Evolutionary conservation across 768 basidiomycete genomes (phyloP), one percentile per base, ranked within the genome.

Genomic region (Lactarius sanguifluus): DNA sequence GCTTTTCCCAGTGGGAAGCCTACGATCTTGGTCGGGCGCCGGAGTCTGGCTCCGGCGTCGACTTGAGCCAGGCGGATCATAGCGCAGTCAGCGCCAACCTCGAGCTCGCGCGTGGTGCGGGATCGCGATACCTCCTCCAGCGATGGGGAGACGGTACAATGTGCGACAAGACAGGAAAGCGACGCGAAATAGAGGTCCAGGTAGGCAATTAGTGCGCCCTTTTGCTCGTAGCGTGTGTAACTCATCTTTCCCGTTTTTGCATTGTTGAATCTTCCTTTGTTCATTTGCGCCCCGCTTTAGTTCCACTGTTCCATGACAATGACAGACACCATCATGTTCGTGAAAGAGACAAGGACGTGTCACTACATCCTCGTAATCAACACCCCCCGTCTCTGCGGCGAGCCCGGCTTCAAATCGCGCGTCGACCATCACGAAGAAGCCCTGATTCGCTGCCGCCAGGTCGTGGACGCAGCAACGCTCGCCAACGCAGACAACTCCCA

Each of bases 231-330:
- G 23, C 30, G 50, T 32, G 50, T 32, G 40, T 66, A 12, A n/a
- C 45, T 56, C 57, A 41, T 28, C 57, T 58, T 45, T n/a, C 36
- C 36, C 23, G 2, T 23, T 52, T 52, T 52, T 25, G 32, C 54
- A 41, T 62, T 64, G 56, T 62, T 62, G 64, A 54, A 41, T 59
- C 69, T 64, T 47, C 64, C 25, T 16, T 23, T 47, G n/a, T 47
- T 28, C 50, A 52, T 52, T 50, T 52, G 25, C 23, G 41, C 40
- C 32, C 59, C 41, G 36, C 61, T 41, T 20, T 69, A 96, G 92
- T 96, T 94, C 75, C 95, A 98, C 77, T 98, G 95, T 77, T 93
- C 93, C 68, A 93, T 94, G 92, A 90, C 91, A 61, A 93, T 91
- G 81, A 86, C 91, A 50, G 95, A 98, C 79, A 86, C 85, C 41